Evolutionary conservation across 2,329 filamentous ascomycete genomes (phyloP).

Genomic region (Beauveria pseudobassiana): DNA sequence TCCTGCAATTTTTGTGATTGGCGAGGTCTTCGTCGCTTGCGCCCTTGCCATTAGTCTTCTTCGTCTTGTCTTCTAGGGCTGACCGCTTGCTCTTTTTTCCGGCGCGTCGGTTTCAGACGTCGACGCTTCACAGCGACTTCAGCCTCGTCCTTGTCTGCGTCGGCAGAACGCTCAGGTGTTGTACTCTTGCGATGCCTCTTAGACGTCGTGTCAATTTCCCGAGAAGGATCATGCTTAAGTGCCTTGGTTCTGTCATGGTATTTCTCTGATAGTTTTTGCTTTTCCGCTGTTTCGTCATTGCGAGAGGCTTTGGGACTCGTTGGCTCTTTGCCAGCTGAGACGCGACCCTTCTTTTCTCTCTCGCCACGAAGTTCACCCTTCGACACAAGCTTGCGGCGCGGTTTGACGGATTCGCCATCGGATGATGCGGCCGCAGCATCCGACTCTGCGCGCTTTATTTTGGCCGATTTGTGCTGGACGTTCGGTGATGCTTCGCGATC

Average conservation of each 20-base stretch:
- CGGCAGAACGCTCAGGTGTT: constrained; percentile 47
- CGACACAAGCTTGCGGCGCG: constrained; percentile 55
- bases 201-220: constrained; percentile 46
- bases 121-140: constrained; percentile 49
- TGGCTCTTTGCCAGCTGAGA: constrained; percentile 41
- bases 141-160: constrained; percentile 43
- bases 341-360: constrained; percentile 49
- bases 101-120: constrained; percentile 45
- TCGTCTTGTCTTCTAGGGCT: constrained; percentile 36
- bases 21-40: constrained; percentile 31
- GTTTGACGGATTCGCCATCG: constrained; percentile 51
- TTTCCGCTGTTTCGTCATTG: constrained; percentile 42
- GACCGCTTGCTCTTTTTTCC: constrained; percentile 40
- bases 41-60: constrained; percentile 30
- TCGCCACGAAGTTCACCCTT: constrained; percentile 55
- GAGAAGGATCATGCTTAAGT: constrained; percentile 53
- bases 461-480: constrained; percentile 38
- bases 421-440: constrained; percentile 46
- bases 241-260: constrained; percentile 54
- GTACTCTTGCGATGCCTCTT: constrained; percentile 54
- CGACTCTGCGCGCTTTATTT: constrained; percentile 46
- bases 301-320: constrained; percentile 44
- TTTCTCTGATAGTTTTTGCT: constrained; percentile 42
- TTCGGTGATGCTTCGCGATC: constrained; percentile 48
- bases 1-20: constrained; percentile 31